Conservation (phyloP, 306 rosid genomes). For the Astragalus membranaceus region DNA sequence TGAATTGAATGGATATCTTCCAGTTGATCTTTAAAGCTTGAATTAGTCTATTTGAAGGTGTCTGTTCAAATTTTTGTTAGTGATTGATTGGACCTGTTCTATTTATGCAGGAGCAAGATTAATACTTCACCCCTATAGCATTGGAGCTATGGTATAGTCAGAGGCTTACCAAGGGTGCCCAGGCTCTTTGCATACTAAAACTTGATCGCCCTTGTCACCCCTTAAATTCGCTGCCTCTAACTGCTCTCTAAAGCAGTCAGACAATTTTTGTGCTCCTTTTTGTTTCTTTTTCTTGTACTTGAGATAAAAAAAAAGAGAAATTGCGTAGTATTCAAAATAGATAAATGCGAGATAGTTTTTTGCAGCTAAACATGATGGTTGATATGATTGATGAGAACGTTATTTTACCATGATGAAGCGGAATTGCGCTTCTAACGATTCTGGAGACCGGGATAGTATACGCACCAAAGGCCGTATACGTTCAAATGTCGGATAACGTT, state of each 20-base stretch:
- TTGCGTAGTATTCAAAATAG: constrained; percentile 18
- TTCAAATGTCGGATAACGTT: neutral
- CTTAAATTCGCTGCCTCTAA: constrained; percentile 34
- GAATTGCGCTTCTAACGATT: constrained; percentile 5
- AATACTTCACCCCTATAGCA: neutral
- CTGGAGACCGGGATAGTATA: neutral
- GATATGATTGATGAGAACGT: constrained; percentile 20
- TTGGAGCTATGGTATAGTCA: constrained; percentile 17
- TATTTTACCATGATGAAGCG: constrained; percentile 2
- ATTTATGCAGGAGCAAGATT: constrained; percentile 52
- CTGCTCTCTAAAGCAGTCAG: constrained; percentile 29
- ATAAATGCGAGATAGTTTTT: constrained; percentile 30
- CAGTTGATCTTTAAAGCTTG: neutral
- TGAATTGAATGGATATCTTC: constrained; percentile 2
- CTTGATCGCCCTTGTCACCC: constrained; percentile 27
- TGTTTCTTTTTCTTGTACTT: constrained; percentile 8
- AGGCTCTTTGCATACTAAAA: constrained; percentile 41
- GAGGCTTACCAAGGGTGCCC: constrained; percentile 30
- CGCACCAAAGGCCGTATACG: neutral
- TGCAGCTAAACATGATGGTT: constrained; percentile 27
- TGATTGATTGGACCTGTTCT: constrained; percentile 23
- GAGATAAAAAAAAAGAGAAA: neutral
- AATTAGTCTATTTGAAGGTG: neutral
- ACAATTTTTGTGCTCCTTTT: constrained; percentile 20
- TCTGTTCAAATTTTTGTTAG: neutral